phyloP scores from a whole-genome alignment of 305 asterid genomes.

The Fraxinus greggii region DNA sequence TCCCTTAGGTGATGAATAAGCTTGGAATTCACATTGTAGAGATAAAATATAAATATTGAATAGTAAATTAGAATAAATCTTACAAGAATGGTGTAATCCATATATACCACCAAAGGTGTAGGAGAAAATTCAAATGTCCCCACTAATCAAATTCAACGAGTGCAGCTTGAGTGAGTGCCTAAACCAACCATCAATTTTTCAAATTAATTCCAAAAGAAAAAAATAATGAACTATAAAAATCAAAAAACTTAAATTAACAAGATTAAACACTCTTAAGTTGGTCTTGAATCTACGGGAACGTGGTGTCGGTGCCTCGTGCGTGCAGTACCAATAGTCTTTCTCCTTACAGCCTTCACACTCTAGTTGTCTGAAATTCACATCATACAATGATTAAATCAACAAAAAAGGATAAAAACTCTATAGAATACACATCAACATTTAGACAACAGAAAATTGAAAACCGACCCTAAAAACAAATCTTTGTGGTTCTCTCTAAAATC shows the following conservation, averaged over 20 bases:
- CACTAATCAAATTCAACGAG: constrained; percentile 38
- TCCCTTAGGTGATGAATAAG: neutral
- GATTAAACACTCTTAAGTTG: constrained; percentile 32
- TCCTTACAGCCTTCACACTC: constrained; percentile 87
- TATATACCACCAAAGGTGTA: constrained; percentile 55
- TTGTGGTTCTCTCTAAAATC: too few relatives aligned
- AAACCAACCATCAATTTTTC: too few relatives aligned
- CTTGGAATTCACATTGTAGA: neutral
- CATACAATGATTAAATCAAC: neutral
- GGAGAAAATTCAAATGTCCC: constrained; percentile 49
- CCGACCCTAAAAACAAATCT: too few relatives aligned
- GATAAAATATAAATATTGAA: neutral
- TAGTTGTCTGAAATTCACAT: constrained; percentile 57
- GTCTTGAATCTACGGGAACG: constrained; percentile 89
- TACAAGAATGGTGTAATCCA: constrained; percentile 86
- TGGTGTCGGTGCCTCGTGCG: constrained; percentile 89
- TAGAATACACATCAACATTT: too few relatives aligned
- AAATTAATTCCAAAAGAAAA: too few relatives aligned
- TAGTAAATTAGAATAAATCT: constrained; percentile 18
- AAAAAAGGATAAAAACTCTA: neutral
- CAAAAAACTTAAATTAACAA: neutral
- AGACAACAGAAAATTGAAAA: too few relatives aligned
- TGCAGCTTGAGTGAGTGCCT: too few relatives aligned
- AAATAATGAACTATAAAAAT: too few relatives aligned
- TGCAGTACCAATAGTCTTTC: constrained; percentile 93